Evolutionary conservation across 1,284 basidiomycete species (phyloP).

Genomic region (Schizopora paradoxa): DNA sequence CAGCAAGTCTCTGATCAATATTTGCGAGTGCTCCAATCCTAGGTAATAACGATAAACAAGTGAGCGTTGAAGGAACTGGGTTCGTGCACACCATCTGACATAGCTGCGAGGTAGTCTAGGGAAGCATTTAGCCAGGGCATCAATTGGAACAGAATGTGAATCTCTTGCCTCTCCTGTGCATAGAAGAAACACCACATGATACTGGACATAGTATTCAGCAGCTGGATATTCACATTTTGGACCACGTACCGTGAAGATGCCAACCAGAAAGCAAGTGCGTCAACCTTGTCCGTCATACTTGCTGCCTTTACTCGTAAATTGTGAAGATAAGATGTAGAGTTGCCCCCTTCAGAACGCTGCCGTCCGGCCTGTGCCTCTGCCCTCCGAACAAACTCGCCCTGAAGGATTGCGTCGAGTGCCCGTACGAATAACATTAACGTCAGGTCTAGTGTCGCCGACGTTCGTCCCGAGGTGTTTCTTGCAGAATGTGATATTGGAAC

Average conservation of each 20-base stretch:
- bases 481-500: constrained; percentile 18
- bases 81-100: constrained; percentile 49
- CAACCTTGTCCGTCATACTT: constrained; percentile 44
- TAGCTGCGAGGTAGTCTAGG: constrained; percentile 64
- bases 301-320: constrained; percentile 17
- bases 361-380: constrained; percentile 4
- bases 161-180: constrained; percentile 53
- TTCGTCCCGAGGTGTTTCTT: constrained; percentile 15
- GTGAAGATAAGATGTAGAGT: neutral
- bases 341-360: constrained; percentile 21
- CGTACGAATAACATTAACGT: constrained; percentile 65
- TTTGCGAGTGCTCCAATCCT: constrained; percentile 67
- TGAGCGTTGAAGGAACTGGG: neutral
- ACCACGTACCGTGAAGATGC: constrained; percentile 60
- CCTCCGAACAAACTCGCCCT: constrained; percentile 37
- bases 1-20: constrained; percentile 54
- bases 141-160: neutral
- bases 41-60: constrained; percentile 4
- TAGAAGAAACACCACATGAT: constrained; percentile 87
- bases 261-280: constrained; percentile 68
- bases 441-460: constrained; percentile 60
- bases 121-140: constrained; percentile 6
- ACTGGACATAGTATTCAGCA: constrained; percentile 32
- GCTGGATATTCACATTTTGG: constrained; percentile 2
- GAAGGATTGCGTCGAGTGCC: constrained; percentile 56